These are phyloP conservation scores for Pisolithus tinctorius DNA, from an alignment of 768 basidiomycete species.

Conservation along the genomic window DNA sequence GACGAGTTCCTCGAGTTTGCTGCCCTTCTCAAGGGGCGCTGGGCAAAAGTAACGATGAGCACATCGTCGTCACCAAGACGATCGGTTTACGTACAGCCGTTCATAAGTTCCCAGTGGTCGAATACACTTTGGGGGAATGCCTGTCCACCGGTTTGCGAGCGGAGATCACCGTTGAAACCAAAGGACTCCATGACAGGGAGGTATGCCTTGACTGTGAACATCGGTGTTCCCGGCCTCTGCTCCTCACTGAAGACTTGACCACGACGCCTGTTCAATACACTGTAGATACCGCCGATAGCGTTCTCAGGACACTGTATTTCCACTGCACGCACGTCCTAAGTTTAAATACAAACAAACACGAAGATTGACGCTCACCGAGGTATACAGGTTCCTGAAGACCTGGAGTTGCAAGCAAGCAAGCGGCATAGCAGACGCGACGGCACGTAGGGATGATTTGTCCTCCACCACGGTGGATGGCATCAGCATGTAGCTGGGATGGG, in stretches of 20 bases:
- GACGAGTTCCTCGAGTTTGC: slow-evolving; percentile 85
- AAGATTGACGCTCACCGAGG: slow-evolving; percentile 49
- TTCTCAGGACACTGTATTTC: slow-evolving; percentile 98
- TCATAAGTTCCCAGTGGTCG: slow-evolving; percentile 88
- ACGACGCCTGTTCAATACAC: slow-evolving; percentile 89
- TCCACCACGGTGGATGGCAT: slow-evolving; percentile 99
- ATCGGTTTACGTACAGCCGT: slow-evolving; percentile 52
- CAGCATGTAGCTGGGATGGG: slow-evolving; percentile 73
- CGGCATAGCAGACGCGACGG: slow-evolving; percentile 94
- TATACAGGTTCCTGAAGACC: slow-evolving; percentile 95
- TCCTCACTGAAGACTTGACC: slow-evolving; percentile 98
- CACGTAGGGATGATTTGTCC: slow-evolving; percentile 97
- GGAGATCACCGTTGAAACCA: slow-evolving; percentile 96
- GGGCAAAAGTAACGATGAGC: slow-evolving; percentile 8
- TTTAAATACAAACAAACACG: neutral
- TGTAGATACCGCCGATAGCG: slow-evolving; percentile 97
- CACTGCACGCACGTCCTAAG: slow-evolving; percentile 38
- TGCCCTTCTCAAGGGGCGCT: slow-evolving; percentile 85
- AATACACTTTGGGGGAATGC: slow-evolving; percentile 97
- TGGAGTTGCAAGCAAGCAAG: slow-evolving; percentile 86
- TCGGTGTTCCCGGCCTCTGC: slow-evolving; percentile 94
- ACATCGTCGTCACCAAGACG: neutral
- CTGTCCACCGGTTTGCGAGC: slow-evolving; percentile 89
- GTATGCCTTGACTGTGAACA: slow-evolving; percentile 99
- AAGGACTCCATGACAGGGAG: slow-evolving; percentile 88